Percentiles rank a stretch among this genome's conserved stretches.
phyloP scores from a whole-genome alignment of 768 basidiomycete genomes.

The Hygrophorus russula region DNA sequence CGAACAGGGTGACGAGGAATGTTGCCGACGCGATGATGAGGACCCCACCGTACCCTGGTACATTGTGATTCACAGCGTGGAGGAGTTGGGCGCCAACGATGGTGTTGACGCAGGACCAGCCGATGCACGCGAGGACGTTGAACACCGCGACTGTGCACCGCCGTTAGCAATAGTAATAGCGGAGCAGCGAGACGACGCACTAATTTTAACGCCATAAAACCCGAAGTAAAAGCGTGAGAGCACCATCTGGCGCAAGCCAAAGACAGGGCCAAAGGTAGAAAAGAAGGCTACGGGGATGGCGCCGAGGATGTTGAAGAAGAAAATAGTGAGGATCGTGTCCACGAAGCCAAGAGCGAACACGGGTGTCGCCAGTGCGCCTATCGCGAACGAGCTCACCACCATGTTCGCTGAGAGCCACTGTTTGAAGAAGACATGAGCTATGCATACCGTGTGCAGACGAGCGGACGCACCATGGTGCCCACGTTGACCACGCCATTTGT shows the following conservation, averaged over 20 bases:
- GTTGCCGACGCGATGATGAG: not conserved
- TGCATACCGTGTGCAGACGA: not conserved
- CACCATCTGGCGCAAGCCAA: conserved; percentile 2
- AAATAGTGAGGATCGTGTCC: conserved; percentile 1
- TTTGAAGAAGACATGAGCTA: not conserved
- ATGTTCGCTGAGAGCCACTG: conserved; percentile 3
- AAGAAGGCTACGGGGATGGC: not conserved
- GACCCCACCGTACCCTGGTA: conserved; percentile 1
- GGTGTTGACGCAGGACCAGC: conserved; percentile 1
- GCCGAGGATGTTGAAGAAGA: conserved; percentile 1
- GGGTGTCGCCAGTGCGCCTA: conserved; percentile 1
- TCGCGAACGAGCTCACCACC: not conserved
- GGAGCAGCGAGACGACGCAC: not conserved
- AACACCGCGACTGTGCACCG: not conserved
- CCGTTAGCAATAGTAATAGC: not conserved
- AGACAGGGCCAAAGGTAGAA: conserved; percentile 2
- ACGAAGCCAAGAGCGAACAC: conserved; percentile 1
- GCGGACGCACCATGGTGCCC: not conserved
- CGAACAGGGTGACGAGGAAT: conserved; percentile 1
- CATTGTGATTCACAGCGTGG: not conserved
- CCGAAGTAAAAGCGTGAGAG: conserved; percentile 2
- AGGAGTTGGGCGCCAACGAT: conserved; percentile 2
- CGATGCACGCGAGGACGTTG: not conserved
- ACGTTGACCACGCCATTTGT: not conserved
- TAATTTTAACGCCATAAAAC: conserved; percentile 1